Percentiles rank a stretch among this genome's conserved stretches.
Conservation (phyloP, 164 flowering plant genomes). For the Sextonia rubra region DNA sequence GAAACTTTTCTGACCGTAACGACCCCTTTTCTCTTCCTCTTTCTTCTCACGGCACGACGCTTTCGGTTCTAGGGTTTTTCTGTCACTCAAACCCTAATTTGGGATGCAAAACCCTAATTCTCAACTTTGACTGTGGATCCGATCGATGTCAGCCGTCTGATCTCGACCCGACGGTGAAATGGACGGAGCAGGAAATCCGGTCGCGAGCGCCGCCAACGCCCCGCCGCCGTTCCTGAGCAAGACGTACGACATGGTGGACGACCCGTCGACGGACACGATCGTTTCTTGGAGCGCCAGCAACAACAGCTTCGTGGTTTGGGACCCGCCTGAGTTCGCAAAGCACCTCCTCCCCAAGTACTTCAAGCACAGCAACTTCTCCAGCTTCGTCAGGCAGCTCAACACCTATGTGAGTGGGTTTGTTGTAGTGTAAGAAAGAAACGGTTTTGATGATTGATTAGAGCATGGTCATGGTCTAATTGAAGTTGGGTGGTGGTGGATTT, state of each 20-base stretch:
- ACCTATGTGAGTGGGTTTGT: conserved; percentile 44
- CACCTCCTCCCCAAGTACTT: conserved; percentile 62
- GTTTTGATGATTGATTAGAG: too few species aligned
- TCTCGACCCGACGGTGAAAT: not conserved
- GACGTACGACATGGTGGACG: conserved; percentile 69
- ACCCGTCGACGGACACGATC: conserved; percentile 35
- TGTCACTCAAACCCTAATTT: too few species aligned
- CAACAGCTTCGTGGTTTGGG: conserved; percentile 57
- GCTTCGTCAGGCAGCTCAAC: conserved; percentile 69
- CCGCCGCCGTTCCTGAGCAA: conserved; percentile 59
- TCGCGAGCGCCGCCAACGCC: conserved; percentile 17
- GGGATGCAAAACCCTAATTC: too few species aligned
- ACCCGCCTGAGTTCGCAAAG: conserved; percentile 47
- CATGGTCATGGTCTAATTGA: too few species aligned
- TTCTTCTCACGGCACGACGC: too few species aligned
- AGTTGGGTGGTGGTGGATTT: too few species aligned
- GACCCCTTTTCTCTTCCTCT: too few species aligned
- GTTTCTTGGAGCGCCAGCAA: conserved; percentile 53
- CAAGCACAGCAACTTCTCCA: conserved; percentile 76
- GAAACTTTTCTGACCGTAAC: too few species aligned
- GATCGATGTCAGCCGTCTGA: conserved; percentile 1
- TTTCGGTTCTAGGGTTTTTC: too few species aligned
- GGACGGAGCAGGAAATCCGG: not conserved
- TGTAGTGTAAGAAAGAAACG: too few species aligned
- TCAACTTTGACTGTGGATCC: not conserved